Conservation (phyloP, 225 moss, liverwort and hornwort genomes). For the Pseudoscleropodium purum region DNA sequence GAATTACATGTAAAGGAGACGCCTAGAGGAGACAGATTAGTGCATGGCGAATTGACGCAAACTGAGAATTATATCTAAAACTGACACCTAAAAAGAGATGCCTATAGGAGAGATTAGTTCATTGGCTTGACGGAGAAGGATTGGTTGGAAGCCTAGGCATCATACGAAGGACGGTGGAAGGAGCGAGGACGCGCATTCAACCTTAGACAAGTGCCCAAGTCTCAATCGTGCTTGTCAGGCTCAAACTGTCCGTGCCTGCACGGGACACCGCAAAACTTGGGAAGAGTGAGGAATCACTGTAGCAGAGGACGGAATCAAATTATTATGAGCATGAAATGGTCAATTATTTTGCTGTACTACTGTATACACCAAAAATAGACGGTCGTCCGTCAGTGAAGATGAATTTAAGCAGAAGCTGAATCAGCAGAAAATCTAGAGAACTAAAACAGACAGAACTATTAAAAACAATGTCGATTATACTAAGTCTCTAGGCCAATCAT, state of each 20-base stretch:
- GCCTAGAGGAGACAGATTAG: background rate
- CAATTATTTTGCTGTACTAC: background rate
- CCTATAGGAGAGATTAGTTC: background rate
- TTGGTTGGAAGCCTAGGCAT: background rate
- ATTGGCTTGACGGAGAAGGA: background rate
- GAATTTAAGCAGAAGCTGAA: background rate
- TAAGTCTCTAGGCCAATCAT: background rate
- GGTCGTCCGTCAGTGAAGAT: background rate
- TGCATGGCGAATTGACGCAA: background rate
- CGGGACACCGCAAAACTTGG: background rate
- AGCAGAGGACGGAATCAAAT: background rate
- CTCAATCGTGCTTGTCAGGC: background rate
- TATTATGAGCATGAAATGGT: background rate
- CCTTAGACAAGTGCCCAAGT: background rate
- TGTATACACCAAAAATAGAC: background rate
- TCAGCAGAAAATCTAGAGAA: background rate
- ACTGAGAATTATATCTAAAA: background rate
- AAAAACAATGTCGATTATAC: background rate
- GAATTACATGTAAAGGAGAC: background rate
- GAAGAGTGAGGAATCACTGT: background rate
- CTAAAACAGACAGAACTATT: background rate
- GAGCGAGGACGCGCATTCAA: background rate
- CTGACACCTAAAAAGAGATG: background rate
- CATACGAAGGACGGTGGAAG: background rate
- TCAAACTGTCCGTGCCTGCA: background rate